These are phyloP conservation scores for Sporobolomyces roseus DNA, from an alignment of 768 basidiomycete species.

Conservation along the genomic window DNA sequence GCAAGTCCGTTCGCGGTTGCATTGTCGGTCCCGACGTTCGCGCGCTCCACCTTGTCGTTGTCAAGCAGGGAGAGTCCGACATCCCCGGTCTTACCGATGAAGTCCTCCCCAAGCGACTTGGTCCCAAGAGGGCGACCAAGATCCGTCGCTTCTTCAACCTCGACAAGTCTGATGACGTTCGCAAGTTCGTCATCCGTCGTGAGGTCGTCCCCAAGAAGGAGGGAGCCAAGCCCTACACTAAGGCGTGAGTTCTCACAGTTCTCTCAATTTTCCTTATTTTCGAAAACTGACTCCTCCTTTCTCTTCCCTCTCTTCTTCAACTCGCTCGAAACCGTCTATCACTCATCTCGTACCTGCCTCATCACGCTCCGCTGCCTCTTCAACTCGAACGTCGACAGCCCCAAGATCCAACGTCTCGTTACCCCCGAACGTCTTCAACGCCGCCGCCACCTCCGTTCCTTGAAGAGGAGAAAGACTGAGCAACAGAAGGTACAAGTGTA, in stretches of 20 bases:
- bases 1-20: slow-evolving; percentile 98
- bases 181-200: slow-evolving; percentile 90
- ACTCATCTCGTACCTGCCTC: no score
- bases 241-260: slow-evolving; percentile 61
- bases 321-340: no score
- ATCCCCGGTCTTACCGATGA: slow-evolving; percentile 87
- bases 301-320: no score
- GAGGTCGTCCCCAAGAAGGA: slow-evolving; percentile 86
- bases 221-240: slow-evolving; percentile 68
- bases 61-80: slow-evolving; percentile 87
- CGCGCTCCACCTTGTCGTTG: slow-evolving; percentile 85
- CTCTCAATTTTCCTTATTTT: no score
- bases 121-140: slow-evolving; percentile 88
- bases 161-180: slow-evolving; percentile 94
- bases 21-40: slow-evolving; percentile 96
- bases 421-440: slow-evolving; percentile 94
- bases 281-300: background rate
- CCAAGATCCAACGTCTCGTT: slow-evolving; percentile 95
- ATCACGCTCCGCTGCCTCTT: background rate
- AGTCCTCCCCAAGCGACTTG: slow-evolving; percentile 89
- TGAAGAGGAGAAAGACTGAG: slow-evolving; percentile 82
- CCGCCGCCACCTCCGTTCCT: slow-evolving; percentile 81
- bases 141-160: slow-evolving; percentile 97
- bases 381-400: slow-evolving; percentile 54
- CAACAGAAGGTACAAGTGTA: slow-evolving; percentile 95